Percentiles rank a stretch among this genome's conserved stretches.
Evolutionary conservation across 2,329 filamentous ascomycete genomes (phyloP).

Genomic region (Colletotrichum euphorbiae): DNA sequence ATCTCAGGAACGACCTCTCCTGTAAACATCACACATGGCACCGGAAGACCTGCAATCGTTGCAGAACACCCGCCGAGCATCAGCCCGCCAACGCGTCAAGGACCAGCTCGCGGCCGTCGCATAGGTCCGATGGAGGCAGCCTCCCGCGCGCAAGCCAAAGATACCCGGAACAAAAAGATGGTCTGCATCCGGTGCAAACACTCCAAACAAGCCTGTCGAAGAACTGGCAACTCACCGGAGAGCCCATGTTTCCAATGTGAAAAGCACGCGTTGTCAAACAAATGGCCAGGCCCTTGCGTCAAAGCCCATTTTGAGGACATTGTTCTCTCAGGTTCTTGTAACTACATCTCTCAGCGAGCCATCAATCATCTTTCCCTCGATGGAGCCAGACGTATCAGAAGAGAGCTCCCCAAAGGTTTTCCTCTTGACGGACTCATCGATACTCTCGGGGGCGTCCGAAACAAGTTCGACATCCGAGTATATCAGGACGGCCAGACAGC

Average conservation of each 20-base stretch:
- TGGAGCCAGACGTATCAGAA: slow-evolving; percentile 49
- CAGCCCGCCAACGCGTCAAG: background rate
- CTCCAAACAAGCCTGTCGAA: slow-evolving; percentile 32
- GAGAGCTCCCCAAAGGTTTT: slow-evolving; percentile 54
- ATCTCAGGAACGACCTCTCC: background rate
- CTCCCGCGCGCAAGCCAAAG: slow-evolving; percentile 31
- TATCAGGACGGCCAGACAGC: slow-evolving; percentile 54
- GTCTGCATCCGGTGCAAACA: slow-evolving; percentile 41
- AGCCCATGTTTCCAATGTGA: slow-evolving; percentile 32
- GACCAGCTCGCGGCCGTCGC: slow-evolving; percentile 30
- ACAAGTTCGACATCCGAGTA: slow-evolving; percentile 56
- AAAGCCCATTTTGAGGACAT: slow-evolving; percentile 57
- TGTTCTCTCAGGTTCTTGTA: slow-evolving; percentile 56
- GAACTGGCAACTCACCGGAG: slow-evolving; percentile 17
- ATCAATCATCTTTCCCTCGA: slow-evolving; percentile 54
- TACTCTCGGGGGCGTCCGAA: slow-evolving; percentile 51
- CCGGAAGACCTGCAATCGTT: background rate
- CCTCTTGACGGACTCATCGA: slow-evolving; percentile 51
- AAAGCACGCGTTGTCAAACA: slow-evolving; percentile 21
- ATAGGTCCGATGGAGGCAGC: slow-evolving; percentile 30
- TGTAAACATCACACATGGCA: slow-evolving; percentile 10
- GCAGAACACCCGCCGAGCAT: background rate
- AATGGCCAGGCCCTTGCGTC: slow-evolving; percentile 49
- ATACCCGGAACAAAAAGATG: slow-evolving; percentile 37
- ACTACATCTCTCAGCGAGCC: slow-evolving; percentile 58